Percentiles rank a stretch among this genome's conserved stretches.
These are phyloP conservation scores for Mimosa pudica DNA, from an alignment of 306 rosid species.

Conservation along the genomic window DNA sequence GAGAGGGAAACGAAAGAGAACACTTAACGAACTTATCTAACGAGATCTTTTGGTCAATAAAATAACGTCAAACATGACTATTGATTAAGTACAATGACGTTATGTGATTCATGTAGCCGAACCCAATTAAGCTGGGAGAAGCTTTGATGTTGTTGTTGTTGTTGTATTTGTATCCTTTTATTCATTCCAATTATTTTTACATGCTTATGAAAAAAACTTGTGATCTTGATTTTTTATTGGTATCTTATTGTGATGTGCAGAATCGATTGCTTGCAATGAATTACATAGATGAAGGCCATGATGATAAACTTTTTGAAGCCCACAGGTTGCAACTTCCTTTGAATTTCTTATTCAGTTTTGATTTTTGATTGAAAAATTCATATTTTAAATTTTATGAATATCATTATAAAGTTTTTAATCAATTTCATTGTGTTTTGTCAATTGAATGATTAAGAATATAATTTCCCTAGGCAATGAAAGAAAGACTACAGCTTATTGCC, in stretches of 20 bases:
- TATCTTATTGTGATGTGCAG: slow-evolving; percentile 45
- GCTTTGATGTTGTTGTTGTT: too few relatives aligned
- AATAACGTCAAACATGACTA: too few relatives aligned
- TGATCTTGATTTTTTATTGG: slow-evolving; percentile 1
- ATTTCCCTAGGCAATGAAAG: slow-evolving; percentile 16
- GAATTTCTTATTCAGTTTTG: slow-evolving; percentile 9
- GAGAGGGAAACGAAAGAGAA: too few relatives aligned
- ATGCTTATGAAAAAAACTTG: not conserved
- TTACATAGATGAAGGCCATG: slow-evolving; percentile 84
- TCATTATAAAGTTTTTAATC: not conserved
- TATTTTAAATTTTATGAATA: not conserved
- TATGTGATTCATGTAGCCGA: too few relatives aligned
- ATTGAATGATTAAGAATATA: not conserved
- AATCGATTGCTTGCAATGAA: slow-evolving; percentile 94
- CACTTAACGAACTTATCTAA: too few relatives aligned
- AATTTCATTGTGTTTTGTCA: slow-evolving; percentile 7
- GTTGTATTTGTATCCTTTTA: not conserved
- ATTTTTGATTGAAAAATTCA: slow-evolving; percentile 9
- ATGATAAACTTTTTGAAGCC: slow-evolving; percentile 83
- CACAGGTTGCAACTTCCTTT: slow-evolving; percentile 64
- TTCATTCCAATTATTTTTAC: not conserved
- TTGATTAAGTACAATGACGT: too few relatives aligned
- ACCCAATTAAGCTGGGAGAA: too few relatives aligned
- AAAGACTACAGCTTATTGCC: not conserved
- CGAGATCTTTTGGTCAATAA: too few relatives aligned